Base-by-base conservation (phyloP, 352 stramenopile genomes). In the Pythium aquatile region DNA sequence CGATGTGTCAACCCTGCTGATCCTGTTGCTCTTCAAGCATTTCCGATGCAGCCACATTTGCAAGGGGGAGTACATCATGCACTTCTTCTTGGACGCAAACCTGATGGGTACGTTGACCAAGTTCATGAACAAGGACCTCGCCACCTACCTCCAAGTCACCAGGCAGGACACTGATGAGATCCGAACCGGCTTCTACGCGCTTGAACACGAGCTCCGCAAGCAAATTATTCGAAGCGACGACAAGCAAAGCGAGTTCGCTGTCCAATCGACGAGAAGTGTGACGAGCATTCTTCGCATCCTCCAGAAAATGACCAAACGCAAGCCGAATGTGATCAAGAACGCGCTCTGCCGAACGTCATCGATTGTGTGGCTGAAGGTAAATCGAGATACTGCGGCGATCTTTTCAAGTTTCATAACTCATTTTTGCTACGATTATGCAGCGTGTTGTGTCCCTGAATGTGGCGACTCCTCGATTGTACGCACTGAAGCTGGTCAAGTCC, bases 71-170 rank as follows among this genome's bases (percentile, higher is more conserved):
- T 91, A 91, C 56, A 77, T 91, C 29, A 84, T 88, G 65, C 81
- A 91, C 67, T 90, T 91, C 66, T 90, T 90, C 59, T 70, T 92
- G 26, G 85, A 94, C 29, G 82, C 79, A 44, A 90, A 89, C 55
- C 46, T 92, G 35, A 64, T 92, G 29, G 73, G 71, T 49, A 91
- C 85, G 11, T 33, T 91, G 39, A 94, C 83, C 57, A 94, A 94
- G 63, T 94, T 92, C 61, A 90, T 94, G 81, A 94, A 94, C 66
- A 90, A 91, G 63, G 85, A 94, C 73, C 71, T 91, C 60, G 70
- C 72, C 13, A 90, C 83, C 37, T 94, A 92, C 59, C 68, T 94
- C 29, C 85, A 94, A 59, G 81, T 91, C 44, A 76, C 79, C 20
- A 74, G 79, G 0, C 77, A 88, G 63, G 78, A 88, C 24, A 55